These are phyloP conservation scores for Hymenoscyphus scutula DNA, from an alignment of 2,329 filamentous ascomycete species.

Conservation along the genomic window DNA sequence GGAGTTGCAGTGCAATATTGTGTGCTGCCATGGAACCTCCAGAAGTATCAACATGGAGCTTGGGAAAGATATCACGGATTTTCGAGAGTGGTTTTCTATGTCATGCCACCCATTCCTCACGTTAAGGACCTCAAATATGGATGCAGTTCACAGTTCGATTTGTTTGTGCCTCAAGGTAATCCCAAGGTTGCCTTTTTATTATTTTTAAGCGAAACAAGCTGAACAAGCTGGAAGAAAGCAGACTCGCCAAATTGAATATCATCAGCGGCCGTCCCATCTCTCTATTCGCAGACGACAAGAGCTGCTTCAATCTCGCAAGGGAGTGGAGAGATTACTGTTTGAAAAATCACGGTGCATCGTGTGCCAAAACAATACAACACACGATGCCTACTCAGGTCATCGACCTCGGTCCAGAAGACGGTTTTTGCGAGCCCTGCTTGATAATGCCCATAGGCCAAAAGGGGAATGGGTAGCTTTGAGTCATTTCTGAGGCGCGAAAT, in stretches of 20 bases:
- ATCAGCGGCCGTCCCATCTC: neutral
- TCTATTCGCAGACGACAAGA: neutral
- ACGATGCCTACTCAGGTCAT: conserved; percentile 4
- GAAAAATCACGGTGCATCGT: neutral
- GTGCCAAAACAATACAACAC: neutral
- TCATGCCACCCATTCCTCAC: no score
- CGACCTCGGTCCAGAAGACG: conserved; percentile 6
- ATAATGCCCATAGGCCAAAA: neutral
- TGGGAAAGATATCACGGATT: no score
- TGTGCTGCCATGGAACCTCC: neutral
- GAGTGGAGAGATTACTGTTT: neutral
- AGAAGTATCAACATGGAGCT: no score
- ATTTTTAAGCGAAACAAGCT: neutral
- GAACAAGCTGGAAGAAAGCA: neutral
- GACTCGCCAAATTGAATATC: neutral
- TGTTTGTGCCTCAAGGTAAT: neutral
- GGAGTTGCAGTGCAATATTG: neutral
- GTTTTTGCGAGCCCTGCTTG: neutral
- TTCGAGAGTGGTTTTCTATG: no score
- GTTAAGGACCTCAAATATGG: no score
- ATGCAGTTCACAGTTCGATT: neutral
- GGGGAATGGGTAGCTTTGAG: conserved; percentile 5
- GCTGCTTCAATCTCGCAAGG: neutral
- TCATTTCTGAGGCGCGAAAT: conserved; percentile 7
- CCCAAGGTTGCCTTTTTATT: neutral